phyloP scores from a whole-genome alignment of 441 rosid genomes.

The Iberis amara region DNA sequence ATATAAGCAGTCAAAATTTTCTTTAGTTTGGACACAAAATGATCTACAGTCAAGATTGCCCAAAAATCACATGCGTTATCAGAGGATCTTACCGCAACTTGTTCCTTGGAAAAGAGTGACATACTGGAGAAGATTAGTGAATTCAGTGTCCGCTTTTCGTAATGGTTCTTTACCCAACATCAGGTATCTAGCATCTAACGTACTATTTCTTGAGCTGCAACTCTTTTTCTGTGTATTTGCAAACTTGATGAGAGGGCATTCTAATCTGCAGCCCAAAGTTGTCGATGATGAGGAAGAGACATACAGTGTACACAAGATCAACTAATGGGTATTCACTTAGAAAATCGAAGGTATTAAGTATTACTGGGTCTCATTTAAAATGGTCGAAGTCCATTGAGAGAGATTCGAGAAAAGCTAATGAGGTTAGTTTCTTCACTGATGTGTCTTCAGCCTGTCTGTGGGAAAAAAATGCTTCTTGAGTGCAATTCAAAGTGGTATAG shows the following conservation, averaged over 20 bases:
- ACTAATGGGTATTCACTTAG: conserved; percentile 77
- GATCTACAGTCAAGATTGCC: conserved; percentile 35
- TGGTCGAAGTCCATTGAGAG: conserved; percentile 95
- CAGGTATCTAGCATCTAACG: conserved; percentile 42
- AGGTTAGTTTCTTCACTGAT: conserved; percentile 48
- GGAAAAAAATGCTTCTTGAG: conserved; percentile 16
- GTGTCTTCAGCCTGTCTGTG: conserved; percentile 13
- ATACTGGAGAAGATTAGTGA: conserved; percentile 51
- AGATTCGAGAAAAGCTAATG: conserved; percentile 73
- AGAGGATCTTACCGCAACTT: conserved; percentile 60
- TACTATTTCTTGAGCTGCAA: conserved; percentile 29
- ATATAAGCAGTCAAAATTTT: conserved; percentile 50
- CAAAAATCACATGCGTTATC: conserved; percentile 26
- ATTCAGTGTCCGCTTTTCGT: conserved; percentile 36
- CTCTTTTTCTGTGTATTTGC: conserved; percentile 21
- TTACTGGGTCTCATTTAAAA: conserved; percentile 85
- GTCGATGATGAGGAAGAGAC: conserved; percentile 64
- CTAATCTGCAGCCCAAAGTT: conserved; percentile 52
- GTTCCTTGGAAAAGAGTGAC: conserved; percentile 90
- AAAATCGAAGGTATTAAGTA: conserved; percentile 83
- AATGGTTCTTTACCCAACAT: conserved; percentile 48
- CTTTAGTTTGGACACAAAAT: conserved; percentile 72
- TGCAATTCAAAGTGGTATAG: conserved; percentile 12
- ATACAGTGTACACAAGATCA: conserved; percentile 78
- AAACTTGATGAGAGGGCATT: conserved; percentile 25